These are phyloP conservation scores for Eleusine indica DNA, from an alignment of 176 grass and related monocot genomes.

Conservation along the genomic window DNA sequence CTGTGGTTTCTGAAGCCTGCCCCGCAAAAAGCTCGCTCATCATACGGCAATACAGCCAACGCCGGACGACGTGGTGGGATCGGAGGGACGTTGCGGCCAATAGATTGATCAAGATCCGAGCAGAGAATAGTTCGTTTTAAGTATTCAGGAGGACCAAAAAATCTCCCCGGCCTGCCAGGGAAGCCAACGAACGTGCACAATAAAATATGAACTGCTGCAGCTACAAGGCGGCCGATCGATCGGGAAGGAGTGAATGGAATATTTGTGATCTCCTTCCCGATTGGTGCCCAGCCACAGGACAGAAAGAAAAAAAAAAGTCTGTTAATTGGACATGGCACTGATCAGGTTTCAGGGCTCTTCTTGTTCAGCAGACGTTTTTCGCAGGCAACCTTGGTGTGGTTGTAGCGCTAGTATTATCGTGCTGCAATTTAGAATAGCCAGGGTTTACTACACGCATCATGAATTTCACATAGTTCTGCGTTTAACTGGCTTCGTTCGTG, in stretches of 20 bases:
- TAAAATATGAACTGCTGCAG: neutral
- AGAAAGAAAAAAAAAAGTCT: too few species aligned
- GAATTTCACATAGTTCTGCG: neutral
- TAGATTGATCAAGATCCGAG: constrained; percentile 3
- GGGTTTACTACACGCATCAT: neutral
- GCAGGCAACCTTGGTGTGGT: neutral
- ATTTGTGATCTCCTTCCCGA: neutral
- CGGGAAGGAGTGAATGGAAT: neutral
- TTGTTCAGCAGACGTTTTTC: neutral
- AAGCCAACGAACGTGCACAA: constrained; percentile 8
- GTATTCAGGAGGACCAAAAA: neutral
- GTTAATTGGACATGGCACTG: neutral
- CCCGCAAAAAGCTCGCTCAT: neutral
- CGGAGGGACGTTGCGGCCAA: neutral
- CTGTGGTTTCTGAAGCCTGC: neutral
- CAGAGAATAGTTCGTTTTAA: constrained; percentile 4
- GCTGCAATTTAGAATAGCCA: neutral
- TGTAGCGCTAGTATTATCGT: neutral
- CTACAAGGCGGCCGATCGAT: neutral
- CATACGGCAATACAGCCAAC: neutral
- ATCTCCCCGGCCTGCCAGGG: neutral
- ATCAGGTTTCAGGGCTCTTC: neutral
- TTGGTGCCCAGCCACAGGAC: neutral
- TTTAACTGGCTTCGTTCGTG: neutral
- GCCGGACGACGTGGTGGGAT: neutral